Base-by-base conservation (phyloP, 192 early-diverging fungal species). In the Rhizophagus prolifer region DNA sequence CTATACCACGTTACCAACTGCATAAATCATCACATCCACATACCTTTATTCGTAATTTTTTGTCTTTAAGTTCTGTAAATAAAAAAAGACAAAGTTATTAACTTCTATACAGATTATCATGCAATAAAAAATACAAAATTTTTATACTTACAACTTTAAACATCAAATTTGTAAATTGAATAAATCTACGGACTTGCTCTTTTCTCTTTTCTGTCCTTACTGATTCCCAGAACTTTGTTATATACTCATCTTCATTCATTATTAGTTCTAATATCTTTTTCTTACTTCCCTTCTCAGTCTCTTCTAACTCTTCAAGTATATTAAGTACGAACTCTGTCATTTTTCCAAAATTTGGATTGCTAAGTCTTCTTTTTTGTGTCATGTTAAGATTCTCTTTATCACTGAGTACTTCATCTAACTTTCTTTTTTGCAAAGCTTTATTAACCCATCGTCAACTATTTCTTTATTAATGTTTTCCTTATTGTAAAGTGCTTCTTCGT, bases 401-500 rank as follows among this genome's bases (percentile, higher is more conserved):
- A 0, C 31, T 1, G 31, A 31, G 31, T 31, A 31, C 31, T 31
- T 31, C 31, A 31, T 3, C 31, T 31, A 31, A 31, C 30, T 31
- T 31, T 31, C 30, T 31, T 31, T n/a, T 31, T 31, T 31, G 30
- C 31, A 31, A 31, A 21, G 34, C 59, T 25, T 74, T 74, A 61
- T 74, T 41, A 44, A 74, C 41, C 59, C 59, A 74, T 62, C 59
- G 7, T 62, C n/a, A 62, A 54, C 61, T 50, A 66, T 75, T 74
- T 74, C 60, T 9, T 34, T 67, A 66, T 75, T 30, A 58, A 66
- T 23, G 30, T 66, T 67, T 54, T 64, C 63, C 63, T 75, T 66
- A 23, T 67, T 19, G 31, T 0, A 31, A 31, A 31, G 31, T 31
- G 0, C 1, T 31, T 3, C 31, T 31, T 31, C 31, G 1, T 1